Conservation (phyloP, 2,329 filamentous ascomycete genomes). For the Hymenoscyphus albidus region DNA sequence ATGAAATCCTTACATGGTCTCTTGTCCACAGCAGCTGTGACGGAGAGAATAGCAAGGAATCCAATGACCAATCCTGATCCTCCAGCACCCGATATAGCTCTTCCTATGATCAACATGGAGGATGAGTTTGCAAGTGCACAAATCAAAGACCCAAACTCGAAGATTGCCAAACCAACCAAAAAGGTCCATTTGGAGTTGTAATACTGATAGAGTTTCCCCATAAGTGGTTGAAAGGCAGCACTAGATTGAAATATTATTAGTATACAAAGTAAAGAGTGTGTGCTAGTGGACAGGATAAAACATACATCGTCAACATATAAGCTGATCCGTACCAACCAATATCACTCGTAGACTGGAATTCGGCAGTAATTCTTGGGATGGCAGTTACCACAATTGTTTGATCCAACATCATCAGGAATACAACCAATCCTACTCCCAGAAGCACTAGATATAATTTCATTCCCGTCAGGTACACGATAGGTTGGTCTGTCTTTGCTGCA, state of each 20-base stretch:
- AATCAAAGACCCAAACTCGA: constrained; percentile 26
- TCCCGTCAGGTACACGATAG: constrained; percentile 12
- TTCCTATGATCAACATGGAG: constrained; percentile 26
- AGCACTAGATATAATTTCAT: constrained; percentile 17
- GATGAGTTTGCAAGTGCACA: constrained; percentile 25
- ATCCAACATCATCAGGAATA: constrained; percentile 29
- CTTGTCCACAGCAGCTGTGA: constrained; percentile 16
- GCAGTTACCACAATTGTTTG: constrained; percentile 42
- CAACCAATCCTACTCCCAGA: constrained; percentile 20
- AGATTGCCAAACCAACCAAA: constrained; percentile 22
- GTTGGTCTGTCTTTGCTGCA: not conserved
- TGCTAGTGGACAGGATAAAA: not conserved
- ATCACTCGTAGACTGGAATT: constrained; percentile 37
- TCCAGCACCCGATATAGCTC: constrained; percentile 31
- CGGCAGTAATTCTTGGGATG: constrained; percentile 38
- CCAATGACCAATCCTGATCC: constrained; percentile 29
- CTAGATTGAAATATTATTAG: constrained; percentile 4
- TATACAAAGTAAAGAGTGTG: not conserved
- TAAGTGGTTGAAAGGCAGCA: constrained; percentile 18
- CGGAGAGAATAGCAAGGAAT: constrained; percentile 27
- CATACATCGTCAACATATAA: constrained; percentile 33
- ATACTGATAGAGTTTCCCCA: constrained; percentile 20
- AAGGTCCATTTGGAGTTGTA: constrained; percentile 19
- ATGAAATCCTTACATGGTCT: constrained; percentile 13
- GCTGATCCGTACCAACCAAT: constrained; percentile 38